Evolutionary conservation across 805 yeast genomes (phyloP), one percentile per base, ranked within the genome.

Genomic region (Saccharomycopsis fermentans): DNA sequence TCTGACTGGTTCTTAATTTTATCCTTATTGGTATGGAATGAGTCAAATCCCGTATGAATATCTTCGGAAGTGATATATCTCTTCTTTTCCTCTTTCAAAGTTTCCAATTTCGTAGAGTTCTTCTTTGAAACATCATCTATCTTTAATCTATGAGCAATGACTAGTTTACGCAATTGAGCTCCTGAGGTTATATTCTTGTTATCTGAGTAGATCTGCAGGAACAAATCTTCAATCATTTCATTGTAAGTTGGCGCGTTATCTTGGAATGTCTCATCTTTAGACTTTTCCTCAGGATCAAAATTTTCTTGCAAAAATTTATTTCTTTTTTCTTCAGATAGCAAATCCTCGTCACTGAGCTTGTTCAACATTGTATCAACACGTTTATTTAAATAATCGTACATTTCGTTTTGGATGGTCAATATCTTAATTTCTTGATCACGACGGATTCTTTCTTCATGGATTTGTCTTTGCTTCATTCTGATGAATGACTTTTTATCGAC

Each of bases 401-500:
- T 90, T 58, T 84, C 84, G 63, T 81, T 75, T 69, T 91, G 96
- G 24, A 87, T 79, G 62, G 84, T 83, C 54, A 91, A 76, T 35
- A 87, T 82, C 62, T 80, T 81, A 68, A 90, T 87, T 65, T 92
- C 91, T 51, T 81, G 79, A 66, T 86, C 86, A 67, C 96, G 76
- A 68, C 88, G 88, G 47, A 77, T 80, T 62, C 99, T 83, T 72
- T 90, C 86, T 68, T 92, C 97, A 69, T 94, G 99, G 63, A 94
- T 94, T 65, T 91, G 96, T 67, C 96, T 86, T 73, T 94, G 99
- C 69, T 90, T 92, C 99, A 98, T 92, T 60, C 83, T 81, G 66
- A 94, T 89, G 65, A 94, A 92, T 1, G 98, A 91, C 43, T 75
- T 76, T 69, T 94, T 94, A 71, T 94, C 99, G 35, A 94, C 99